Percentiles rank a stretch among this genome's conserved stretches.
phyloP scores from a whole-genome alignment of 2,329 filamentous ascomycete genomes.

The Colletotrichum higginsianum region DNA sequence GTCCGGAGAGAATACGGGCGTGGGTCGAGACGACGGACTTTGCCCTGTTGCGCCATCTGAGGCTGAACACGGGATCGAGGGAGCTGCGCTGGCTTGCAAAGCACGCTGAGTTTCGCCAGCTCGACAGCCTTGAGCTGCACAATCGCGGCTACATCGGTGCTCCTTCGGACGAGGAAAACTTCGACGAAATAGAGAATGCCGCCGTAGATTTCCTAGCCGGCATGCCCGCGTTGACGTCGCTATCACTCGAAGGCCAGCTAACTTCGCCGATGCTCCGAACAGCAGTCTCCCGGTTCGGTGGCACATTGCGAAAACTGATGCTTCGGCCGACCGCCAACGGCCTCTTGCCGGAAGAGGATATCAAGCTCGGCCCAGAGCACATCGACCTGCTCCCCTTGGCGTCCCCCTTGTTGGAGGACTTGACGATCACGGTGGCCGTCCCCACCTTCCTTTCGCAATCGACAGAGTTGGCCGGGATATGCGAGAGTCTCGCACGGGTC shows the following conservation, averaged over 20 bases:
- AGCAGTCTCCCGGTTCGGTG: conserved; percentile 1
- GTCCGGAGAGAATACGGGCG: not conserved
- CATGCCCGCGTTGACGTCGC: conserved; percentile 1
- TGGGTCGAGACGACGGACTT: conserved; percentile 14
- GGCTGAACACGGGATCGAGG: not conserved
- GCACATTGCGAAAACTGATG: conserved; percentile 5
- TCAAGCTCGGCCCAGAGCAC: not conserved
- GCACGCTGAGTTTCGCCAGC: not conserved
- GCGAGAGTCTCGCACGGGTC: not conserved
- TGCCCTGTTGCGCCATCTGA: conserved; percentile 15
- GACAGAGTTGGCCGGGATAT: not conserved
- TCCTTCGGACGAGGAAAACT: not conserved
- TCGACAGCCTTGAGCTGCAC: conserved; percentile 9
- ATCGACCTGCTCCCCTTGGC: not conserved
- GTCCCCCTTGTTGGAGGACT: conserved; percentile 3
- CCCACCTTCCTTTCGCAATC: not conserved
- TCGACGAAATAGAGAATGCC: not conserved
- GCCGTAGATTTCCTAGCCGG: conserved; percentile 3
- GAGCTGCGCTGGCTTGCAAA: conserved; percentile 13
- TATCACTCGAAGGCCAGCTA: conserved; percentile 8
- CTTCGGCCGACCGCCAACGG: not conserved
- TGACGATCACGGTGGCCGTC: conserved; percentile 2
- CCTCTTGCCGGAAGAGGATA: not conserved
- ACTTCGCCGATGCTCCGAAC: conserved; percentile 1
- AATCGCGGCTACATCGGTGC: not conserved